Base-by-base conservation (phyloP, 345 rosid genomes). In the Arabis hirsuta region DNA sequence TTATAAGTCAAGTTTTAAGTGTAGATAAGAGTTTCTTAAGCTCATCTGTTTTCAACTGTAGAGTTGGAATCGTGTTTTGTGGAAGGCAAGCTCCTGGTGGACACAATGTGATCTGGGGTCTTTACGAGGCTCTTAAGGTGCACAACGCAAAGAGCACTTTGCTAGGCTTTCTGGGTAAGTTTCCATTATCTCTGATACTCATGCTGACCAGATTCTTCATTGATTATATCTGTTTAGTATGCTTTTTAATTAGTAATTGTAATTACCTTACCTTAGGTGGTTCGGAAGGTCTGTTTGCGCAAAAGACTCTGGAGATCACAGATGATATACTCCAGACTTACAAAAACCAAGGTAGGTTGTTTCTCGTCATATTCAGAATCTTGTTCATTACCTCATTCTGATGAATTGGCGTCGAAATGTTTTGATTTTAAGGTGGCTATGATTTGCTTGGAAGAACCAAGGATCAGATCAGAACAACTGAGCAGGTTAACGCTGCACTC, bases 21-120 rank as follows among this genome's bases (percentile, higher is more conserved):
- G n/a, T n/a, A n/a, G n/a, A n/a, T n/a, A n/a, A n/a, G n/a, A n/a
- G n/a, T n/a, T n/a, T n/a, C 45, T 54, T 54, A 5, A 57, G 53
- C 22, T 34, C 6, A 29, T 19, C 43, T 71, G 16, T 13, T 22
- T 60, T 53, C 38, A 66, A 57, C 44, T 47, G 55, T 82, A 95
- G 98, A 89, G 98, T 95, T 6, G 99, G 98, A 67, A 63, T 95
- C 51, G 94, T 92, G 62, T 92, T 95, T 68, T 86, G 90, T 76
- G 99, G 99, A 62, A 88, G 99, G 80, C 99, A 95, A 65, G 90
- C 99, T 47, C 99, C 99, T 0, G 99, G 96, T 68, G 98, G 98
- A 52, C 99, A 95, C 75, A 95, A 95, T 79, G 99, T 95, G 41
- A 52, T 95, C 41, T 95, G 98, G 98, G 99, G 98, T 42, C 96